phyloP scores from a whole-genome alignment of 1,139 yeast genomes.

The Kazachstania sp. region DNA sequence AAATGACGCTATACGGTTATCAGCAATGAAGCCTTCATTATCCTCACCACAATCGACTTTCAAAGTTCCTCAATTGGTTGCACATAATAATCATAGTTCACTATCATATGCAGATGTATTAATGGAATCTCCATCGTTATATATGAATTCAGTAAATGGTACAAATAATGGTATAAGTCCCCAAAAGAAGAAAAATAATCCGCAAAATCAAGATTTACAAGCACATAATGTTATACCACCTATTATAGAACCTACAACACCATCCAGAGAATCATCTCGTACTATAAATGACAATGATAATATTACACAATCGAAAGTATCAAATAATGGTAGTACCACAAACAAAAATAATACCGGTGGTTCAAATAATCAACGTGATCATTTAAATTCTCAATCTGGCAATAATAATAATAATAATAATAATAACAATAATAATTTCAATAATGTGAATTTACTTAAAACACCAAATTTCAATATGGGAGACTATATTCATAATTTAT shows the following conservation, averaged over 20 bases:
- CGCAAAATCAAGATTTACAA: background rate
- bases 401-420: background rate
- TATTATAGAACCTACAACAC: constrained; percentile 21
- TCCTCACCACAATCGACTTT: constrained; percentile 30
- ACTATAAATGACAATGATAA: background rate
- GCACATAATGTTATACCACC: background rate
- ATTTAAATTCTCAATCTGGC: background rate
- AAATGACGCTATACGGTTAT: constrained; percentile 23
- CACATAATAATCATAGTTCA: constrained; percentile 5
- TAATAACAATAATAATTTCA: constrained; percentile 1
- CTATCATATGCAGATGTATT: constrained; percentile 14
- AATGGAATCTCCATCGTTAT: constrained; percentile 28
- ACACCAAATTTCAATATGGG: constrained; percentile 32
- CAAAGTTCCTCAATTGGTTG: constrained; percentile 20
- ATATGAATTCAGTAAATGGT: constrained; percentile 10
- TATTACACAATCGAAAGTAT: background rate
- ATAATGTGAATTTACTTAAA: constrained; percentile 14
- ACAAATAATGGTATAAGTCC: constrained; percentile 14
- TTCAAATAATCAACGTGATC: constrained; percentile 3
- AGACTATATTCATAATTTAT: constrained; percentile 30
- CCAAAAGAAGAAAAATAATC: constrained; percentile 12
- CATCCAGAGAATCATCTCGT: constrained; percentile 17
- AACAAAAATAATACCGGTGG: constrained; percentile 2
- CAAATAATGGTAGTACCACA: background rate
- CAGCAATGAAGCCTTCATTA: constrained; percentile 25